Percentiles rank a stretch among this genome's conserved stretches.
Evolutionary conservation across 2,329 filamentous ascomycete species (phyloP).

Genomic region (Phoma herbarum): DNA sequence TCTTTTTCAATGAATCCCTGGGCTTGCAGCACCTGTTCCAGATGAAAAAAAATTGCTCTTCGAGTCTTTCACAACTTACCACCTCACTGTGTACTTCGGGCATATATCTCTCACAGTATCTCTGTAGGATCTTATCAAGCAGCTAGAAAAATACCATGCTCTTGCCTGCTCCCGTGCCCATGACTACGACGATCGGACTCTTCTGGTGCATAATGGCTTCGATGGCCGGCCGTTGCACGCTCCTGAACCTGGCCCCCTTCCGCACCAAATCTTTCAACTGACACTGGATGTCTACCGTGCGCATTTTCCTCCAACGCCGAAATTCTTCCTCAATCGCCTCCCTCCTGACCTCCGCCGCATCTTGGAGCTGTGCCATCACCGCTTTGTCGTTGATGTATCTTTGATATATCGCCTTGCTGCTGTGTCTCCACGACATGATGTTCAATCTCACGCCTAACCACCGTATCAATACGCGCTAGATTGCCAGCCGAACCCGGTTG

Average conservation of each 20-base stretch:
- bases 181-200: background rate
- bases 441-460: background rate
- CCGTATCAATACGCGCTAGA: background rate
- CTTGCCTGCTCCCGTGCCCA: background rate
- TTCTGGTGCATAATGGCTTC: background rate
- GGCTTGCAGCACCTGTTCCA: too few relatives aligned
- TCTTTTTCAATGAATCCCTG: too few relatives aligned
- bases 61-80: too few relatives aligned
- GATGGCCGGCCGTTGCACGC: background rate
- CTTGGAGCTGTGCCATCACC: background rate
- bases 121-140: too few relatives aligned
- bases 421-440: background rate
- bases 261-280: background rate
- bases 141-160: background rate
- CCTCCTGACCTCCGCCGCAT: background rate
- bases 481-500: background rate
- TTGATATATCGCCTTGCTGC: background rate
- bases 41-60: too few relatives aligned
- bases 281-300: background rate
- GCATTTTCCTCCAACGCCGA: background rate
- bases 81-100: too few relatives aligned
- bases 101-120: too few relatives aligned
- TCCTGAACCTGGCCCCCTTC: background rate
- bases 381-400: background rate
- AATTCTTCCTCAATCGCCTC: background rate